phyloP scores from a whole-genome alignment of 1,284 basidiomycete species.

The Rhodotorula sp. region DNA sequence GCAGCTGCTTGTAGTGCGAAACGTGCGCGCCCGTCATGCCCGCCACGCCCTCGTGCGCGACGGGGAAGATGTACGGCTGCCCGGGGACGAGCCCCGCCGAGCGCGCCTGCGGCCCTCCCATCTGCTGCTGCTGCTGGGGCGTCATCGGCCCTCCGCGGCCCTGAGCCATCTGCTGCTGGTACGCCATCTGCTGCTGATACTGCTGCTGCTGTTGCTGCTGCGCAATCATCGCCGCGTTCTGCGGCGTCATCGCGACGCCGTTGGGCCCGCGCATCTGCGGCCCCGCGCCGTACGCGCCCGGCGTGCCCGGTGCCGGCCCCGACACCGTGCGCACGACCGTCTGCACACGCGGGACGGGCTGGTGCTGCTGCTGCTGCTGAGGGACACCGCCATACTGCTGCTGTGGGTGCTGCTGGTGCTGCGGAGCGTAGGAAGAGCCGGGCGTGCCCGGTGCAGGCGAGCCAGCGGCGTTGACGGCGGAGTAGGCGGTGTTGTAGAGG shows the following conservation, averaged over 20 bases:
- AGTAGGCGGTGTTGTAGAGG: constrained; percentile 6
- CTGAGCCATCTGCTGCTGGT: constrained; percentile 8
- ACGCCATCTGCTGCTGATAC: constrained; percentile 13
- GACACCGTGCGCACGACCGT: background rate
- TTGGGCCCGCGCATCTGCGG: background rate
- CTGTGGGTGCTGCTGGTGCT: background rate
- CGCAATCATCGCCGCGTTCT: constrained; percentile 4
- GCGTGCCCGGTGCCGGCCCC: background rate
- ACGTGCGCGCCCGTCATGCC: constrained; percentile 26
- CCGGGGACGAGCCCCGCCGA: background rate
- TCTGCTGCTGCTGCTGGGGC: constrained; percentile 9
- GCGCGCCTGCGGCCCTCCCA: background rate
- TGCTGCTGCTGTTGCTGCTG: constrained; percentile 26
- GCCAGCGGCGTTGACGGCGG: constrained; percentile 1
- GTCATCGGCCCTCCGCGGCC: background rate
- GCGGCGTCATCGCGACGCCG: background rate
- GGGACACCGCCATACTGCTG: constrained; percentile 5
- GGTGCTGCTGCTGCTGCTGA: background rate
- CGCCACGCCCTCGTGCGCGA: background rate
- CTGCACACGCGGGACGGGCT: background rate
- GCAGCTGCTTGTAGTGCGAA: constrained; percentile 26
- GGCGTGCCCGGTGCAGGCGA: constrained; percentile 8
- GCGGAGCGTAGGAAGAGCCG: background rate
- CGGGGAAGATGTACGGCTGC: background rate
- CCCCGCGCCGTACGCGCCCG: background rate